phyloP scores from a whole-genome alignment of 768 basidiomycete genomes.

The Mycena polygramma region DNA sequence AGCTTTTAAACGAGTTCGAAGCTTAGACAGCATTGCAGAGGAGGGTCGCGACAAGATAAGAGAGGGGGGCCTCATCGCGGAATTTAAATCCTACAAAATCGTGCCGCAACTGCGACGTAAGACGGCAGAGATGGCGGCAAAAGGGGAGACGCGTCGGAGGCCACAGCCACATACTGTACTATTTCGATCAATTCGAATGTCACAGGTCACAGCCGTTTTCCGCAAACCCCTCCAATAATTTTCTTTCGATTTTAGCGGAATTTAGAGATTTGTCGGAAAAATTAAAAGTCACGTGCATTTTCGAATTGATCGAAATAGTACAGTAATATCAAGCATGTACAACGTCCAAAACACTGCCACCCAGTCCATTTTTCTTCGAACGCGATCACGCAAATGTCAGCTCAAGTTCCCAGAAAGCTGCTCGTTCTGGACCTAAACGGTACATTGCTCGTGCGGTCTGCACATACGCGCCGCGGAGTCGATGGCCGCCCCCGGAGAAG shows the following conservation, averaged over 20 bases:
- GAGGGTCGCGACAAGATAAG: background rate
- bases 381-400: background rate
- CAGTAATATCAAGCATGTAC: background rate
- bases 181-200: no score
- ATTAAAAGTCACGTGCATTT: no score
- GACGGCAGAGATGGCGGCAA: conserved; percentile 2
- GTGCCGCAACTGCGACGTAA: conserved; percentile 9
- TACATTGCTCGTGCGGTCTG: conserved; percentile 74
- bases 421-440: conserved; percentile 85
- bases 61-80: background rate
- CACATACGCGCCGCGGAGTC: conserved; percentile 42
- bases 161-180: background rate
- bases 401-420: conserved; percentile 63
- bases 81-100: background rate
- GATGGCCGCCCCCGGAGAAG: conserved; percentile 38
- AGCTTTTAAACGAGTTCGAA: conserved; percentile 12
- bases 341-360: background rate
- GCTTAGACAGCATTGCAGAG: conserved; percentile 6
- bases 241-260: no score
- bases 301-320: no score
- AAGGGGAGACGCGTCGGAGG: no score
- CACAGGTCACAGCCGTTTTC: no score
- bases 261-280: no score
- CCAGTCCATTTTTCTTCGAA: background rate
- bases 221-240: no score